Base-by-base conservation (phyloP, 208 protist genomes). In the Trypanosomatidae sp. region DNA sequence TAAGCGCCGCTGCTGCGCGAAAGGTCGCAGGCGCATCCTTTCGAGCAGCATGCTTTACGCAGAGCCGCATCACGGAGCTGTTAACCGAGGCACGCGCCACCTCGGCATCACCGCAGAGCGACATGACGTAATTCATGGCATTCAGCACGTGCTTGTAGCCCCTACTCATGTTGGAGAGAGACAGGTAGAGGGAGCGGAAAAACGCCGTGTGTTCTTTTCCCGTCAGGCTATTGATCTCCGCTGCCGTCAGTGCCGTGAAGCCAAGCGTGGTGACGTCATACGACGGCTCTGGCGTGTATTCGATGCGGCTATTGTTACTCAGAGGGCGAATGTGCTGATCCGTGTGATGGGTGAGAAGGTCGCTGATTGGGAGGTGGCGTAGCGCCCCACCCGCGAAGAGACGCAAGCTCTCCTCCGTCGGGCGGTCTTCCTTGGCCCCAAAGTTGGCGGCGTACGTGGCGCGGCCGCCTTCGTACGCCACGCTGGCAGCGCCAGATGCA, bases 61-160 rank as follows among this genome's bases (percentile, higher is more conserved):
- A 98, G 33, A 97, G 78, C 55, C 80, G 86, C 92, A 97, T 95
- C 3, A 97, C 78, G n/a, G 91, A 92, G 79, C 91, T 95, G 79
- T 98, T 98, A 12, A 98, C 85, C 58, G 97, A 80, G 19, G 93
- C 78, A 53, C 94, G 95, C n/a, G 95, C 92, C 66, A 86, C 91
- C 41, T 80, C 72, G 2, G 88, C 71, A 52, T 95, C 93, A 33
- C 73, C 69, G 68, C 85, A 92, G 41, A 98, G 83, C 5, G 82
- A 81, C 68, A 95, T 89, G 74, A 97, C 93, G 85, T 97, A 98
- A 53, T 82, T 82, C 62, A 98, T 80, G n/a, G 91, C 77, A 74
- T 97, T 97, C 3, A 88, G 77, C 17, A 76, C 59, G 33, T 77
- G 30, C 59, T 83, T 66, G 64, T 79, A 59, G 30, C 65, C 74